Evolutionary conservation across 2,329 filamentous ascomycete species (phyloP).

Genomic region (Paradendryphiella salina): DNA sequence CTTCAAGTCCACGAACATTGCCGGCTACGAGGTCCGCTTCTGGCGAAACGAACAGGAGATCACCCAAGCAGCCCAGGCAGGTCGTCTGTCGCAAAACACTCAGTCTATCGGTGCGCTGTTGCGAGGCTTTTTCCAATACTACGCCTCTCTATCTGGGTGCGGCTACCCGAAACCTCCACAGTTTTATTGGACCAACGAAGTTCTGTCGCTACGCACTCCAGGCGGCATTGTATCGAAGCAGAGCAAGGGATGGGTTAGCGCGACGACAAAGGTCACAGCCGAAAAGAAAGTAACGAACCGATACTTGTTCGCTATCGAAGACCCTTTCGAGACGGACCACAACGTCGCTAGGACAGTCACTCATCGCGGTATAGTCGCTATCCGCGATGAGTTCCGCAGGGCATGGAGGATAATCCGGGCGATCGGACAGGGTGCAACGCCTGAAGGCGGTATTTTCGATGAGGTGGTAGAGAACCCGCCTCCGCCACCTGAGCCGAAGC

Average conservation of each 20-base stretch:
- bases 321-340: constrained; percentile 85
- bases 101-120: constrained; percentile 73
- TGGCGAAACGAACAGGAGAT: constrained; percentile 77
- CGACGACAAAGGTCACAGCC: constrained; percentile 67
- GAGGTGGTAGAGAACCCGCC: constrained; percentile 33
- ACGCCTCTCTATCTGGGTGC: constrained; percentile 59
- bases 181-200: constrained; percentile 81
- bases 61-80: constrained; percentile 58
- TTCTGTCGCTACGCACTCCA: constrained; percentile 73
- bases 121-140: constrained; percentile 87
- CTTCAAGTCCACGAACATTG: constrained; percentile 53
- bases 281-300: constrained; percentile 73
- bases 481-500: constrained; percentile 3
- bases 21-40: constrained; percentile 74
- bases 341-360: constrained; percentile 88
- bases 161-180: constrained; percentile 50
- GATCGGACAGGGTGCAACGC: constrained; percentile 29
- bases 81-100: constrained; percentile 67
- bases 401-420: constrained; percentile 66
- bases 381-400: constrained; percentile 81
- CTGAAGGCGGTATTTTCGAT: constrained; percentile 45
- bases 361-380: constrained; percentile 77
- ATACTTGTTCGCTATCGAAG: constrained; percentile 87
- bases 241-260: constrained; percentile 84
- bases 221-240: constrained; percentile 74